Percentiles rank a stretch among this genome's conserved stretches.
phyloP scores from a whole-genome alignment of 1,139 yeast species.

The Yamadazyma jaroonii region DNA sequence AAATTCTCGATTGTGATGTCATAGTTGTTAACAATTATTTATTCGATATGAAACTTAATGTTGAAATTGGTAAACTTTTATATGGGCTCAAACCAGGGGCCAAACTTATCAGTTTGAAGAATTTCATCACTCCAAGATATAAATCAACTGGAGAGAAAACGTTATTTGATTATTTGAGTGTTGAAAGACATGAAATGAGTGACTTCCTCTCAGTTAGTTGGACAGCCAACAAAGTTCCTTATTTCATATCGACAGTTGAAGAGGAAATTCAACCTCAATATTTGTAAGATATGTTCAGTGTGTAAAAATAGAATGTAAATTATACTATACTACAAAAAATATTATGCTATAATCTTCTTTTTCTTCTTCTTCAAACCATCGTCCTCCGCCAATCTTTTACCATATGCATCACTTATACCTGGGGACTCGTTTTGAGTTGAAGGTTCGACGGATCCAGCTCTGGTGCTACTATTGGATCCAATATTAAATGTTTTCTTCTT shows the following conservation, averaged over 20 bases:
- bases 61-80: constrained; percentile 64
- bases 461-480: constrained; percentile 27
- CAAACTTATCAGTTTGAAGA: constrained; percentile 73
- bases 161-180: constrained; percentile 59
- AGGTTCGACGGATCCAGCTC: constrained; percentile 38
- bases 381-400: constrained; percentile 8
- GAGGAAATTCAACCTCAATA: constrained; percentile 31
- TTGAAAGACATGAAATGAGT: constrained; percentile 63
- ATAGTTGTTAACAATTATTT: constrained; percentile 79
- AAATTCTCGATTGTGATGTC: constrained; percentile 64
- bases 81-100: constrained; percentile 68
- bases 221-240: constrained; percentile 84
- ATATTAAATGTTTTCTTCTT: constrained; percentile 23
- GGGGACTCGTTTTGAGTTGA: constrained; percentile 7
- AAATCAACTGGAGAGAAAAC: constrained; percentile 56
- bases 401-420: constrained; percentile 2
- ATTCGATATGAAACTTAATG: constrained; percentile 71
- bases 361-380: constrained; percentile 4
- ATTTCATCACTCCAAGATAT: constrained; percentile 62
- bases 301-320: neutral
- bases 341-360: constrained; percentile 1
- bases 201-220: constrained; percentile 76
- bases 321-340: neutral
- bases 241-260: constrained; percentile 73
- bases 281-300: constrained; percentile 11